A percentile compares a stretch with the other conserved stretches of the same genome.
Evolutionary conservation across 2,329 filamentous ascomycete species (phyloP).

Genomic region (Aureobasidium sp.): DNA sequence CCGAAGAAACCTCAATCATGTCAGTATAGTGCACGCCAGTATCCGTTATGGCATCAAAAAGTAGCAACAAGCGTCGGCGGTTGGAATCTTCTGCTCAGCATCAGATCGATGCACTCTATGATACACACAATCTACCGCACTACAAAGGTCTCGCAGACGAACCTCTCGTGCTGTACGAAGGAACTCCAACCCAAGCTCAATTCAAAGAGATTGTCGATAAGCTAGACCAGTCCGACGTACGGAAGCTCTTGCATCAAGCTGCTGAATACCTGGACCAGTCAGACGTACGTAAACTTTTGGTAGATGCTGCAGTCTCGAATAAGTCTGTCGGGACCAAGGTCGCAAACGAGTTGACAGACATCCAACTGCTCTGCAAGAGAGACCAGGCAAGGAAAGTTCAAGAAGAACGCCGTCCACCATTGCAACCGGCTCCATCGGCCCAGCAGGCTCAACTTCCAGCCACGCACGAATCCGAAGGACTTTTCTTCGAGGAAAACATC

Average conservation of each 20-base stretch:
- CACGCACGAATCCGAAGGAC: neutral
- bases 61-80: neutral
- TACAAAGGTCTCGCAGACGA: neutral
- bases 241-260: neutral
- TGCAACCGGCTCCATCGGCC: neutral
- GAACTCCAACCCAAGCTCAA: neutral
- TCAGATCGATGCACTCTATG: neutral
- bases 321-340: neutral
- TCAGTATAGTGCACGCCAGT: neutral
- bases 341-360: neutral
- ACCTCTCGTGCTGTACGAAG: neutral
- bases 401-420: neutral
- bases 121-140: neutral
- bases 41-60: neutral
- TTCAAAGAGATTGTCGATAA: neutral
- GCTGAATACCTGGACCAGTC: neutral
- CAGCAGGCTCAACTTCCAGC: neutral
- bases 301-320: neutral
- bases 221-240: neutral
- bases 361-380: neutral
- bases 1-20: too few species aligned
- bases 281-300: neutral
- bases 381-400: neutral
- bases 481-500: neutral
- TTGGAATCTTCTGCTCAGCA: neutral